Evolutionary conservation across 1,284 basidiomycete species (phyloP).

Genomic region (Omphalotus olearius): DNA sequence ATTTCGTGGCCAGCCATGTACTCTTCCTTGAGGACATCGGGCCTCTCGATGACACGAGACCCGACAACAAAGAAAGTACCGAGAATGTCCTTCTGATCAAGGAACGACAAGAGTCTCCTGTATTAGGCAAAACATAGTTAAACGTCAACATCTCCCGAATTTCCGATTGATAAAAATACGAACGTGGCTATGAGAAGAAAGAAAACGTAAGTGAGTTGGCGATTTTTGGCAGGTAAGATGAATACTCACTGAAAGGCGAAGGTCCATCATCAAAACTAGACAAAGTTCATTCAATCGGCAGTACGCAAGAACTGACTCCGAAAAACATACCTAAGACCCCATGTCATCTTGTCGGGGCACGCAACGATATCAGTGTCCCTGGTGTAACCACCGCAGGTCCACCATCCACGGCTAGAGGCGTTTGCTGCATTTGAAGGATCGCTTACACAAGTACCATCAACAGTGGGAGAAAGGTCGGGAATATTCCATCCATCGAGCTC

Average conservation of each 20-base stretch:
- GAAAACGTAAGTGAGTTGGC: conserved; percentile 35
- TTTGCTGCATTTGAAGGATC: conserved; percentile 56
- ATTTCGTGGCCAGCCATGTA: conserved; percentile 86
- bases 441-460: conserved; percentile 61
- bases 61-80: conserved; percentile 94
- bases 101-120: conserved; percentile 65
- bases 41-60: conserved; percentile 82
- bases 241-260: conserved; percentile 66
- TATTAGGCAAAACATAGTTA: conserved; percentile 11
- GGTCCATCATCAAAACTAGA: conserved; percentile 82
- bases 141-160: conserved; percentile 1
- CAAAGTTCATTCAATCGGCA: conserved; percentile 2
- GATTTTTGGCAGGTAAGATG: conserved; percentile 1
- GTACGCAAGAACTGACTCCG: background rate
- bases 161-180: background rate
- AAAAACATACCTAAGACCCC: conserved; percentile 61
- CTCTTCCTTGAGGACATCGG: conserved; percentile 75
- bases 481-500: conserved; percentile 71
- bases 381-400: conserved; percentile 86
- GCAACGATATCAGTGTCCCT: conserved; percentile 51
- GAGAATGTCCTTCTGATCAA: conserved; percentile 60
- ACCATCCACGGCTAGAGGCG: conserved; percentile 68
- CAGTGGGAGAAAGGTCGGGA: conserved; percentile 56
- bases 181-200: conserved; percentile 6
- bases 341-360: conserved; percentile 79